These are phyloP conservation scores for Leccinum sublutescens DNA, from an alignment of 768 basidiomycete genomes.

Conservation along the genomic window DNA sequence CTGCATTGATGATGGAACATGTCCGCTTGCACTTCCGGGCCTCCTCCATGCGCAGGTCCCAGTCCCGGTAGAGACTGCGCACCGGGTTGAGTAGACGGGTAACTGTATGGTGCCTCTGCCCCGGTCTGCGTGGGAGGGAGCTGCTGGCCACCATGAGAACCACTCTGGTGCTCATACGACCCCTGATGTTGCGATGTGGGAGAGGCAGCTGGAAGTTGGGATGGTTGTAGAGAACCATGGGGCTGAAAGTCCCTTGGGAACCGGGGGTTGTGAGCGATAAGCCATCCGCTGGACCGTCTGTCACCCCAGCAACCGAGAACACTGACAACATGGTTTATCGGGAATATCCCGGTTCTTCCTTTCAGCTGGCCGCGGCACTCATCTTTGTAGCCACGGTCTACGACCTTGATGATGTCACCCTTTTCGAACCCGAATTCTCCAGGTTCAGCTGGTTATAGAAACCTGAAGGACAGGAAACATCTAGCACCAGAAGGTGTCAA, in stretches of 20 bases:
- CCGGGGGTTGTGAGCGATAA: conserved; percentile 8
- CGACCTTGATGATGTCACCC: conserved; percentile 92
- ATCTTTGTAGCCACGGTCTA: conserved; percentile 90
- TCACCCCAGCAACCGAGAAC: conserved; percentile 66
- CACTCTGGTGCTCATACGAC: conserved; percentile 19
- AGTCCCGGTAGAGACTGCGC: conserved; percentile 17
- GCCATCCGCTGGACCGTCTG: conserved; percentile 36
- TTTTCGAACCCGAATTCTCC: conserved; percentile 90
- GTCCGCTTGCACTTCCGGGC: conserved; percentile 23
- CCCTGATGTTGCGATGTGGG: conserved; percentile 18
- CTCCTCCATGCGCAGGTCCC: conserved; percentile 18
- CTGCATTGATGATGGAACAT: conserved; percentile 14
- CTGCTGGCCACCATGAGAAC: conserved; percentile 5
- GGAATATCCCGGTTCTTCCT: conserved; percentile 92
- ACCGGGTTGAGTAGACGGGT: conserved; percentile 14
- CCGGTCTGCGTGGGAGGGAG: conserved; percentile 2
- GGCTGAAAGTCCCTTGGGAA: conserved; percentile 17
- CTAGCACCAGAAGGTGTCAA: no score
- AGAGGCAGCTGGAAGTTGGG: conserved; percentile 11
- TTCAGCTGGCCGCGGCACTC: conserved; percentile 96
- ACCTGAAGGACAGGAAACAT: conserved; percentile 17
- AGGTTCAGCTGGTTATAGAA: conserved; percentile 49
- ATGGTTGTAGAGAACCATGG: conserved; percentile 4
- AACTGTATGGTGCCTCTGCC: conserved; percentile 14
- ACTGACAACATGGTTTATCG: conserved; percentile 91